These are phyloP conservation scores for Alternaria sp. DNA, from an alignment of 2,329 filamentous ascomycete species.

Conservation along the genomic window DNA sequence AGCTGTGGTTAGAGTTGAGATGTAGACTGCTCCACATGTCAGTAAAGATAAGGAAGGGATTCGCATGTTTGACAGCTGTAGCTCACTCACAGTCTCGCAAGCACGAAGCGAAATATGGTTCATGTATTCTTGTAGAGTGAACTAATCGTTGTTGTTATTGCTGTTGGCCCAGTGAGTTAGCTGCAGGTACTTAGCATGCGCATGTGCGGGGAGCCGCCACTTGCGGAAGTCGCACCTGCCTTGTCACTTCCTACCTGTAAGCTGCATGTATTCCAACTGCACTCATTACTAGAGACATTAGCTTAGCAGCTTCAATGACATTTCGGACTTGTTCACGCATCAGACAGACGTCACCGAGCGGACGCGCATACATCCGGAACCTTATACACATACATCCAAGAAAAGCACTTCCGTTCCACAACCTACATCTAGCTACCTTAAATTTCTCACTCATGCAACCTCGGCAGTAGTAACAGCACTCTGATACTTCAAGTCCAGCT, in stretches of 20 bases:
- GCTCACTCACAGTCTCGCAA: not conserved
- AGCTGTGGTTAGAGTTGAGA: not conserved
- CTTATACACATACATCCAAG: not conserved
- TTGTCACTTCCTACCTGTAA: not conserved
- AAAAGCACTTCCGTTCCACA: not conserved
- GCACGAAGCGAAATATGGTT: not conserved
- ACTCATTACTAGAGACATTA: not conserved
- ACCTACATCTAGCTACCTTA: not conserved
- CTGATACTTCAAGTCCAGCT: conserved; percentile 24
- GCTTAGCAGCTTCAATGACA: not conserved
- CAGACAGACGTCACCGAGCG: not conserved
- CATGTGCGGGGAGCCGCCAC: conserved; percentile 1
- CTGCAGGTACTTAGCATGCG: not conserved
- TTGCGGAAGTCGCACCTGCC: not conserved
- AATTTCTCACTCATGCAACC: not conserved
- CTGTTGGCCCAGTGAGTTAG: not conserved
- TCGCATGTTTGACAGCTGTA: not conserved
- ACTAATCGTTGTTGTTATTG: not conserved
- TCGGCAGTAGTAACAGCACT: conserved; percentile 23
- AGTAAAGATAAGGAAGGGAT: not conserved
- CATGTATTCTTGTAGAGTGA: not conserved
- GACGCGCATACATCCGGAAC: not conserved
- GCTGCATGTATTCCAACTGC: not conserved
- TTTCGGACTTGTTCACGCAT: not conserved
- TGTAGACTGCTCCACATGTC: not conserved